These are phyloP conservation scores for Pseudognaphalium luteoalbum DNA, from an alignment of 129 eudicot genomes.

Conservation along the genomic window DNA sequence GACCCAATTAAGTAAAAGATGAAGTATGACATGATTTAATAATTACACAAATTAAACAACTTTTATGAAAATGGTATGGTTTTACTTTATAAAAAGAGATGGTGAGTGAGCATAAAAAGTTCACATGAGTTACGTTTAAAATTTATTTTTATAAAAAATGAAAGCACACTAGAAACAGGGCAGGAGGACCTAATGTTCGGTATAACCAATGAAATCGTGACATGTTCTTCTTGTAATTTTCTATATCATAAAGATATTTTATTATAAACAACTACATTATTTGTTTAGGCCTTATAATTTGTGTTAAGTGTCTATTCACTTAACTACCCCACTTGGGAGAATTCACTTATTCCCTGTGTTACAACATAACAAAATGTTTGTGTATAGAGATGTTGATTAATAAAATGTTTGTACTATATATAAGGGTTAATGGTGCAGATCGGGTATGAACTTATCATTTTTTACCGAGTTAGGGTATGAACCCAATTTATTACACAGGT, in stretches of 20 bases:
- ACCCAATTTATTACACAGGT: no score
- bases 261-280: background rate
- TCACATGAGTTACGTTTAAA: conserved; percentile 27
- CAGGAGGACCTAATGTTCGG: conserved; percentile 33
- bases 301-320: conserved; percentile 1
- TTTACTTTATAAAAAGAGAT: background rate
- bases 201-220: conserved; percentile 22
- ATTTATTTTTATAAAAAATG: conserved; percentile 7
- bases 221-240: conserved; percentile 9
- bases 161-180: conserved; percentile 1
- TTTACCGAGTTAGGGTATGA: no score
- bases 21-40: no score
- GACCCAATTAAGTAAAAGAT: no score
- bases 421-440: no score
- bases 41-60: no score
- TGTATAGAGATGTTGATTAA: no score
- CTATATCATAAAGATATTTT: background rate
- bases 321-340: conserved; percentile 16
- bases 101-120: background rate
- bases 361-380: background rate
- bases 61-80: no score
- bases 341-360: conserved; percentile 8
- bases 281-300: background rate
- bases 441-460: no score
- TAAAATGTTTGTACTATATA: no score